Percentiles rank a stretch among this genome's conserved stretches.
Conservation (phyloP, 352 stramenopile genomes). For the Aphanomyces invadans region DNA sequence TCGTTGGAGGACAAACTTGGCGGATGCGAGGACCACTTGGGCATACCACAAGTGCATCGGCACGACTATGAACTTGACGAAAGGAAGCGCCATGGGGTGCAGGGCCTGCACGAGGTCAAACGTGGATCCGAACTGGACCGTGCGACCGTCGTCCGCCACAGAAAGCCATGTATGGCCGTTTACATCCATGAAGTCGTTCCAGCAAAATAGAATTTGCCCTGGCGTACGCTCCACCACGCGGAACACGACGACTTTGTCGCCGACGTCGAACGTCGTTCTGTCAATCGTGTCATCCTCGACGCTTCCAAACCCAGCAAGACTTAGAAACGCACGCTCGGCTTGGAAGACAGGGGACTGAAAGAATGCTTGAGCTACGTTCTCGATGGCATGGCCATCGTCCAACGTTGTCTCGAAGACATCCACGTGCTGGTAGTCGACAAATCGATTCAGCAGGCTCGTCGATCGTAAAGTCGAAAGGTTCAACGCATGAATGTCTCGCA, state of each 20-base stretch:
- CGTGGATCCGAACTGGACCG: slow-evolving; percentile 9
- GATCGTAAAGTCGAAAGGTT: not conserved
- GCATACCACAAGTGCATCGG: slow-evolving; percentile 15
- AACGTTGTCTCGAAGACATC: slow-evolving; percentile 7
- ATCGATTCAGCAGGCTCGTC: not conserved
- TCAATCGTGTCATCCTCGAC: slow-evolving; percentile 5
- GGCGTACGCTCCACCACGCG: slow-evolving; percentile 15
- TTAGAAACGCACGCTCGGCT: slow-evolving; percentile 5
- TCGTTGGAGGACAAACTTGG: not conserved
- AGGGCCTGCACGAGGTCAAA: not conserved
- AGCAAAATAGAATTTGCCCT: slow-evolving; percentile 6
- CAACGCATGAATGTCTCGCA: not conserved
- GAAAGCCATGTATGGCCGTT: slow-evolving; percentile 15
- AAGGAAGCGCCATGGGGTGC: too few species aligned
- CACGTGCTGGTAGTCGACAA: not conserved
- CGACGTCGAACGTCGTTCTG: not conserved
- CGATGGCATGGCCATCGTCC: not conserved
- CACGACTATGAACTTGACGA: not conserved
- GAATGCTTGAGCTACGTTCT: not conserved
- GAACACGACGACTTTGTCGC: slow-evolving; percentile 20
- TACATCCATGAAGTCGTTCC: slow-evolving; percentile 1
- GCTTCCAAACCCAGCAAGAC: slow-evolving; percentile 8
- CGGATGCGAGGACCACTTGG: slow-evolving; percentile 10
- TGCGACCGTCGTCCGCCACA: not conserved
- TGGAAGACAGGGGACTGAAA: slow-evolving; percentile 23